phyloP scores from a whole-genome alignment of 2,329 filamentous ascomycete genomes.

The Pleomassaria siparia region DNA sequence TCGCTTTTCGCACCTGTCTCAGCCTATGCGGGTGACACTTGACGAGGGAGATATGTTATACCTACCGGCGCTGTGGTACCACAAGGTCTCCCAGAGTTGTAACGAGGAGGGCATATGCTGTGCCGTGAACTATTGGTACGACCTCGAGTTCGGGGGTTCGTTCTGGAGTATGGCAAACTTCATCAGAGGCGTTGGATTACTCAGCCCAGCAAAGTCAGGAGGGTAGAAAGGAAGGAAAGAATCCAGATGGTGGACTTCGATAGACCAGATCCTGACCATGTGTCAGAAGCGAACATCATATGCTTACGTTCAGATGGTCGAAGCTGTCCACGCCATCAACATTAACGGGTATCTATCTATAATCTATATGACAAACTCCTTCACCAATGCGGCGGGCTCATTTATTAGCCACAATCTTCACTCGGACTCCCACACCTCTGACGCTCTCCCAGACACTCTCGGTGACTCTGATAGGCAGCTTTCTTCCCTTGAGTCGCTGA shows the following conservation, averaged over 20 bases:
- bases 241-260: not conserved
- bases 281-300: too few relatives aligned
- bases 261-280: too few relatives aligned
- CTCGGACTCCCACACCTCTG: conserved; percentile 46
- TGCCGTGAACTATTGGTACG: conserved; percentile 85
- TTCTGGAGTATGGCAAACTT: conserved; percentile 66
- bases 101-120: conserved; percentile 70
- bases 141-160: conserved; percentile 73
- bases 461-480: conserved; percentile 70
- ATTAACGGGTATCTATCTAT: conserved; percentile 30
- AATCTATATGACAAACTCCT: conserved; percentile 13
- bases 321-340: too few relatives aligned
- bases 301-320: too few relatives aligned
- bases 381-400: not conserved
- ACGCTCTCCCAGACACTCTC: conserved; percentile 78
- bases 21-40: conserved; percentile 67
- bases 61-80: conserved; percentile 77
- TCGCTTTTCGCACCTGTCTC: conserved; percentile 60
- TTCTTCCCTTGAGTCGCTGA: conserved; percentile 75
- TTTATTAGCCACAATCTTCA: conserved; percentile 10
- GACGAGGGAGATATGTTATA: conserved; percentile 79
- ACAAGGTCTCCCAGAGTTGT: conserved; percentile 76
- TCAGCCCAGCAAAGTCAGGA: conserved; percentile 20
- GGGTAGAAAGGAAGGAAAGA: not conserved
- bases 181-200: conserved; percentile 35